A percentile compares a stretch with the other conserved stretches of the same genome.
Evolutionary conservation across 192 early-diverging fungal genomes (phyloP).

Genomic region (Rhizophagus clarus): DNA sequence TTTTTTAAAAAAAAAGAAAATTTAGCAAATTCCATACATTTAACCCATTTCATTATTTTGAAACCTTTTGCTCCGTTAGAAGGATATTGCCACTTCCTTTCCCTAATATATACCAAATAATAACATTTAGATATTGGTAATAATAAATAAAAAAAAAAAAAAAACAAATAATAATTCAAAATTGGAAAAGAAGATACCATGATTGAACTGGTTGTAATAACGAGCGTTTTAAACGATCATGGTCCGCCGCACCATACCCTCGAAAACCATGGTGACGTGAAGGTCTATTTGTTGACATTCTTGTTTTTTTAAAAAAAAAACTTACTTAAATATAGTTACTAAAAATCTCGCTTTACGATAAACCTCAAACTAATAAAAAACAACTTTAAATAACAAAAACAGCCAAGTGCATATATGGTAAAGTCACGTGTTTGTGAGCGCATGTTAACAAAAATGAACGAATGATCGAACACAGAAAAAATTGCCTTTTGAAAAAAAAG

Average conservation of each 20-base stretch:
- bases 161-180: neutral
- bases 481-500: too few relatives aligned
- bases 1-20: neutral
- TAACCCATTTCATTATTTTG: slow-evolving; percentile 47
- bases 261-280: slow-evolving; percentile 16
- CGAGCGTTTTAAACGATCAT: slow-evolving; percentile 46
- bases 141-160: neutral
- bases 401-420: too few relatives aligned
- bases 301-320: neutral
- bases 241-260: slow-evolving; percentile 36
- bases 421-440: too few relatives aligned
- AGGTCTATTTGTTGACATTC: slow-evolving; percentile 22
- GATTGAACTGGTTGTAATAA: slow-evolving; percentile 49
- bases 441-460: too few relatives aligned
- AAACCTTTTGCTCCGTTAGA: slow-evolving; percentile 42
- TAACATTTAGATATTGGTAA: neutral
- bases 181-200: slow-evolving; percentile 32
- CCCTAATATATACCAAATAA: slow-evolving; percentile 31
- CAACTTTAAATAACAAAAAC: too few relatives aligned
- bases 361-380: too few relatives aligned
- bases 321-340: too few relatives aligned
- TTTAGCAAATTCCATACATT: slow-evolving; percentile 36
- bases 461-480: too few relatives aligned
- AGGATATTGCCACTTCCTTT: slow-evolving; percentile 46
- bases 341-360: too few relatives aligned